Evolutionary conservation across 345 rosid genomes (phyloP), one percentile per base, ranked within the genome.

Genomic region (Eucalyptus globulus): DNA sequence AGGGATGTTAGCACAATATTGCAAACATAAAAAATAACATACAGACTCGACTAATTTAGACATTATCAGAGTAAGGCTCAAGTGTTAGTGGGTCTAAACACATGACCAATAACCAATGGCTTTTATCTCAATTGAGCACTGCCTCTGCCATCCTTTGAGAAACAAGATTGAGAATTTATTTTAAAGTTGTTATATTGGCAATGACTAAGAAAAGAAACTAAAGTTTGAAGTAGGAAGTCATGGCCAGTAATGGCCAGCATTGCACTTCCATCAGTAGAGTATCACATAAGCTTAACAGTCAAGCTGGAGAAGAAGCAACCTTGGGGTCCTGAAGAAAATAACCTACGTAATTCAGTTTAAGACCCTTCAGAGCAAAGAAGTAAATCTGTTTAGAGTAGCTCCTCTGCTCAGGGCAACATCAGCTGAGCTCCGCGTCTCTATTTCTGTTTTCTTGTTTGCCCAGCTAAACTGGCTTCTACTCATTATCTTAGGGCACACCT

Each of bases 401-500:
- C 40, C 21, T 65, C 76, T 67, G 80, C 22, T 43, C 17, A 83
- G 19, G 37, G 83, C 8, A 49, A 49, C 43, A 86, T 34, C 7
- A 2, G 6, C 5, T 5, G 34, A 80, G 87, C 96, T 92, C 91
- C 80, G 95, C 97, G 80, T 90, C 91, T 94, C 93, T 93, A 81
- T 88, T 76, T 45, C 95, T 94, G 56, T 91, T 91, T 88, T 89
- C 90, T 88, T 94, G 6, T 65, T 65, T n/a, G 5, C 19, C 40
- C 89, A 16, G 9, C 3, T 29, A 62, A 27, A 62, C 72, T 29
- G 12, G 34, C 72, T 14, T 62, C 72, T 29, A 29, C 34, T 29
- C 17, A 29, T 27, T 62, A 62, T 62, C 34, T 29, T 13, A 62
- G 34, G 34, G 19, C 14, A 62, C 34, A 29, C 72, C 17, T 6